Conservation (phyloP, 148 eudicot species). For the Pharnaceum exiguum region DNA sequence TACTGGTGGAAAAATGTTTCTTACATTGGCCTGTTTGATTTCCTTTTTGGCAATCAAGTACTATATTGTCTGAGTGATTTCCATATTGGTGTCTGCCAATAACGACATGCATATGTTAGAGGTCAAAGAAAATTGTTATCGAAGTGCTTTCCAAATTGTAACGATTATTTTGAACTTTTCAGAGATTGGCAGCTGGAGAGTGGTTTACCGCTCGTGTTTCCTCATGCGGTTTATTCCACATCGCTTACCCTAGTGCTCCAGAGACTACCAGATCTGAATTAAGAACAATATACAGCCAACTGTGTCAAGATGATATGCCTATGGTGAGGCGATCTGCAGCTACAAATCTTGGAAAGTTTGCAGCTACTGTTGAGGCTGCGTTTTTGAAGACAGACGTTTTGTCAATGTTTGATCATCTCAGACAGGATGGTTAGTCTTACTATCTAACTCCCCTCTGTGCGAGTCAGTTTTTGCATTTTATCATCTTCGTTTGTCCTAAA, state of each 20-base stretch:
- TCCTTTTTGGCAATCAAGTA: neutral
- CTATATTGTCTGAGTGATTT: neutral
- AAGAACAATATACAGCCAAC: conserved; percentile 46
- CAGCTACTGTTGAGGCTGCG: conserved; percentile 56
- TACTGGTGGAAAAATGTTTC: neutral
- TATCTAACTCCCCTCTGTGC: no score
- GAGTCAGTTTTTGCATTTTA: neutral
- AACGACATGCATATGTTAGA: no score
- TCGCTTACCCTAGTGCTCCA: conserved; percentile 58
- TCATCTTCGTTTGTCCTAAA: neutral
- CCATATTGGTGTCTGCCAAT: neutral
- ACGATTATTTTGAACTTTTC: conserved; percentile 6
- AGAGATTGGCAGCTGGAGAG: conserved; percentile 69
- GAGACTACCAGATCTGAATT: conserved; percentile 44
- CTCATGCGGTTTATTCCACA: conserved; percentile 56
- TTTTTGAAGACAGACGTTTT: conserved; percentile 48
- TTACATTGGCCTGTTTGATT: neutral
- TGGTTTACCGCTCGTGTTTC: conserved; percentile 72
- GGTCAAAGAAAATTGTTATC: neutral
- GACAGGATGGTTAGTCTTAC: conserved; percentile 49
- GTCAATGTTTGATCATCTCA: conserved; percentile 58
- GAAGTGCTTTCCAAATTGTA: neutral
- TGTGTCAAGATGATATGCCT: conserved; percentile 76
- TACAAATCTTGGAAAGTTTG: conserved; percentile 55
- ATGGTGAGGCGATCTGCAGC: conserved; percentile 70